Conservation (phyloP, 2,329 filamentous ascomycete genomes). For the Fusarium oligoseptatum region DNA sequence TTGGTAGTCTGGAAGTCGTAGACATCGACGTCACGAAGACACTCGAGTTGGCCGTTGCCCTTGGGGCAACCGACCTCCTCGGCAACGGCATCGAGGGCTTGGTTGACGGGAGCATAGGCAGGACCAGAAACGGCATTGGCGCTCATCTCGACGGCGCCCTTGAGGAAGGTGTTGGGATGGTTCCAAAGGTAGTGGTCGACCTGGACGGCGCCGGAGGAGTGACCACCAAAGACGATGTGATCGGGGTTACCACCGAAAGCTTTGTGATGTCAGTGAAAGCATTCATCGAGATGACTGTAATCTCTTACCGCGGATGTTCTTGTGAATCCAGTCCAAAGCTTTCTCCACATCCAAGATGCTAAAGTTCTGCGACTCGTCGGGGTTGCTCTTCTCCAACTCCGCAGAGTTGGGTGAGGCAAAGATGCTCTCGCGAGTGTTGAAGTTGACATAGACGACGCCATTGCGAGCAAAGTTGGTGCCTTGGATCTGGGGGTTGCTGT, state of each 20-base stretch:
- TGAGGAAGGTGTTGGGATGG: conserved; percentile 54
- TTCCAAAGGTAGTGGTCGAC: conserved; percentile 60
- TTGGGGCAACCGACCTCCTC: conserved; percentile 52
- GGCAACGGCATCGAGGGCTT: conserved; percentile 54
- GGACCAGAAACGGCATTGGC: conserved; percentile 58
- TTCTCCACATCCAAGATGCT: conserved; percentile 45
- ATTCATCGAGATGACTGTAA: not conserved
- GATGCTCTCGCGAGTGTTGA: conserved; percentile 58
- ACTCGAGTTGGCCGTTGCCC: conserved; percentile 52
- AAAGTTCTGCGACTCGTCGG: conserved; percentile 43
- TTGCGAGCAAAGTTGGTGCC: conserved; percentile 54
- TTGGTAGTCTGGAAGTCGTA: conserved; percentile 40
- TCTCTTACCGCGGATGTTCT: conserved; percentile 39
- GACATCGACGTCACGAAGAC: conserved; percentile 50
- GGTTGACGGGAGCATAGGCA: conserved; percentile 53
- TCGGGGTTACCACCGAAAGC: conserved; percentile 61
- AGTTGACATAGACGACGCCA: conserved; percentile 55
- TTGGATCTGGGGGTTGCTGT: conserved; percentile 56
- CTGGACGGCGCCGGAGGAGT: conserved; percentile 54
- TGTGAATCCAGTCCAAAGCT: conserved; percentile 44
- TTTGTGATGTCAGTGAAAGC: conserved; percentile 10
- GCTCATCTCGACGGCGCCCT: conserved; percentile 57
- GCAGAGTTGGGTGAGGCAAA: conserved; percentile 60
- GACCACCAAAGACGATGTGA: conserved; percentile 60
- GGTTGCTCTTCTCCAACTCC: conserved; percentile 45